A percentile compares a stretch with the other conserved stretches of the same genome.
These are phyloP conservation scores for Conringia planisiliqua DNA, from an alignment of 345 rosid genomes.

Conservation along the genomic window DNA sequence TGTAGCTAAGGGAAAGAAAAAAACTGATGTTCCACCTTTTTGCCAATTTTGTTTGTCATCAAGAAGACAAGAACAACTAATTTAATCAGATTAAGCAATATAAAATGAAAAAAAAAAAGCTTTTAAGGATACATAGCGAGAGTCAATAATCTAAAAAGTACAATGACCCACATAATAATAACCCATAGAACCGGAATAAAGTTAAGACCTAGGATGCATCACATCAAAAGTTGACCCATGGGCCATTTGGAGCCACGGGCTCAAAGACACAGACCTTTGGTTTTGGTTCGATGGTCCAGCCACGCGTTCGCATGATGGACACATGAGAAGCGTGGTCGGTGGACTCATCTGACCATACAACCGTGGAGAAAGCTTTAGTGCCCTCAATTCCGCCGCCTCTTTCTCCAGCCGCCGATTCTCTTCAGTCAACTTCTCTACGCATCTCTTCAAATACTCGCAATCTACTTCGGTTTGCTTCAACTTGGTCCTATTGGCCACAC, in stretches of 20 bases:
- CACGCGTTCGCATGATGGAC: constrained; percentile 97
- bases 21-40: neutral
- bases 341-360: constrained; percentile 95
- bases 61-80: constrained; percentile 10
- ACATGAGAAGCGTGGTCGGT: constrained; percentile 92
- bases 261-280: constrained; percentile 19
- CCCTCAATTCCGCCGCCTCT: constrained; percentile 86
- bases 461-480: constrained; percentile 98
- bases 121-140: constrained; percentile 13
- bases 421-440: constrained; percentile 87
- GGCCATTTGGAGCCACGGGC: constrained; percentile 30
- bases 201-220: constrained; percentile 27
- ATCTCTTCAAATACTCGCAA: constrained; percentile 87
- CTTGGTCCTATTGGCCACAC: constrained; percentile 58
- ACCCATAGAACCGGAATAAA: neutral
- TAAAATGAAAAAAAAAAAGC: neutral
- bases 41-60: neutral
- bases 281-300: constrained; percentile 36
- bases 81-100: constrained; percentile 2
- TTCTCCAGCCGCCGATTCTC: constrained; percentile 91
- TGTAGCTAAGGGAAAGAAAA: neutral
- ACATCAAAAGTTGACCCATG: constrained; percentile 32
- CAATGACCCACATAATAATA: constrained; percentile 29
- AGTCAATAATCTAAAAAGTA: constrained; percentile 33
- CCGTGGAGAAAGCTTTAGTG: constrained; percentile 89